phyloP scores from a whole-genome alignment of 176 grass and related monocot genomes.

The Alloteropsis semialata region DNA sequence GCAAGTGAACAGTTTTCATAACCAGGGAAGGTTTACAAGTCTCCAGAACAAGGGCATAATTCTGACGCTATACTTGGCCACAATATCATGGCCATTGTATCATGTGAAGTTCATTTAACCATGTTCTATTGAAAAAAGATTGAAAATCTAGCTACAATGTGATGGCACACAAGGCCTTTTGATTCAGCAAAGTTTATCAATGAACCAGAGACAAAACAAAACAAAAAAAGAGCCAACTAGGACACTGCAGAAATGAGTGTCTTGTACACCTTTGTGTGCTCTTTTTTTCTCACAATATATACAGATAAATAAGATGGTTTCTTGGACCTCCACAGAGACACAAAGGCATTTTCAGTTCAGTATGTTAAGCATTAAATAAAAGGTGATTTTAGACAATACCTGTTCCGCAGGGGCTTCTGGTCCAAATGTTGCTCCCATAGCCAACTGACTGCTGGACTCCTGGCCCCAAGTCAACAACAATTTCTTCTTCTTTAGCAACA shows the following conservation, averaged over 20 bases:
- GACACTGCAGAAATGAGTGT: background rate
- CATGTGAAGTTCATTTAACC: background rate
- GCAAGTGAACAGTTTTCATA: conserved; percentile 27
- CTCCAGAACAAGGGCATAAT: background rate
- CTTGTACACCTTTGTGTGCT: background rate
- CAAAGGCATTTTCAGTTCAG: conserved; percentile 1
- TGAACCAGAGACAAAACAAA: background rate
- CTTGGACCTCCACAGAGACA: background rate
- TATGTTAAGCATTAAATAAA: conserved; percentile 15
- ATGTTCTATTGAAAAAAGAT: conserved; percentile 4
- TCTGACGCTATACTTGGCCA: background rate
- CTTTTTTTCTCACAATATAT: background rate
- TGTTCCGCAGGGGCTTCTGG: conserved; percentile 59
- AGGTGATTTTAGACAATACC: conserved; percentile 43
- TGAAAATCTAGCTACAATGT: background rate
- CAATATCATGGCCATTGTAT: conserved; percentile 1
- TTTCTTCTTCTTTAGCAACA: background rate
- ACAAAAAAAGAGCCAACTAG: background rate
- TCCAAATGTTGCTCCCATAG: conserved; percentile 95
- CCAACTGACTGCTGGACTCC: conserved; percentile 95
- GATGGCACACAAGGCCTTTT: background rate
- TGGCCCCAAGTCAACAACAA: conserved; percentile 36
- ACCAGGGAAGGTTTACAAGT: background rate
- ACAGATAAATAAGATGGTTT: conserved; percentile 15
- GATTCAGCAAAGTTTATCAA: background rate